Evolutionary conservation across 2,329 filamentous ascomycete species (phyloP).

Genomic region (Colletotrichum tofieldiae): DNA sequence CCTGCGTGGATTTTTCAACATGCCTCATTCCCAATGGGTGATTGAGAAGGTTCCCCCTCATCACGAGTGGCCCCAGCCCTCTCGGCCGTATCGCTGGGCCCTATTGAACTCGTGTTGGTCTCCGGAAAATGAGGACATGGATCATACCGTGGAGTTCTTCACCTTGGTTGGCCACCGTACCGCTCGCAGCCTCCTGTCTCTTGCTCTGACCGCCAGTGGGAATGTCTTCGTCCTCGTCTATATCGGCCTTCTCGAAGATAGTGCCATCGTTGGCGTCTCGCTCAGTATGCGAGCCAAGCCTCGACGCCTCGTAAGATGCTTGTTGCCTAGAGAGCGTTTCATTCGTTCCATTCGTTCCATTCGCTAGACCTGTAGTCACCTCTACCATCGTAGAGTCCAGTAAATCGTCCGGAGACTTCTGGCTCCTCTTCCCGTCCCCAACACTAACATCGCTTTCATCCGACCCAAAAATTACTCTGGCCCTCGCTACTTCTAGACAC

Average conservation of each 20-base stretch:
- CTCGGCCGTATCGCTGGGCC: not conserved
- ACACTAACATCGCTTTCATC: not conserved
- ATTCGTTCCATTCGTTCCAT: too few species aligned
- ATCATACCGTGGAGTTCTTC: not conserved
- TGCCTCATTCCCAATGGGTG: not conserved
- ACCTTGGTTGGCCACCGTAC: not conserved
- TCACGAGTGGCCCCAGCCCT: not conserved
- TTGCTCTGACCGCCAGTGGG: not conserved
- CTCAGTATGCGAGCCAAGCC: not conserved
- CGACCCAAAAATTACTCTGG: not conserved
- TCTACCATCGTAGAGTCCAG: not conserved
- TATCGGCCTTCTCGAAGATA: not conserved
- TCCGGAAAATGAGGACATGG: too few species aligned
- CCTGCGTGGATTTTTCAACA: not conserved
- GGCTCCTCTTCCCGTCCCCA: not conserved
- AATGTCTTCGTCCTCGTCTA: not conserved
- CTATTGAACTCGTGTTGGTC: not conserved
- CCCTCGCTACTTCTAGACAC: slow-evolving; percentile 7
- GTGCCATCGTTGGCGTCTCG: not conserved
- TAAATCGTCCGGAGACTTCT: not conserved
- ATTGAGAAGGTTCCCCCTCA: not conserved
- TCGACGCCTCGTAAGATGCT: not conserved
- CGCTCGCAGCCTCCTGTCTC: not conserved
- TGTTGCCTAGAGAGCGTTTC: not conserved
- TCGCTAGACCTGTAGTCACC: not conserved